Conservation (phyloP, 441 rosid genomes). For the Erodium texanum region DNA sequence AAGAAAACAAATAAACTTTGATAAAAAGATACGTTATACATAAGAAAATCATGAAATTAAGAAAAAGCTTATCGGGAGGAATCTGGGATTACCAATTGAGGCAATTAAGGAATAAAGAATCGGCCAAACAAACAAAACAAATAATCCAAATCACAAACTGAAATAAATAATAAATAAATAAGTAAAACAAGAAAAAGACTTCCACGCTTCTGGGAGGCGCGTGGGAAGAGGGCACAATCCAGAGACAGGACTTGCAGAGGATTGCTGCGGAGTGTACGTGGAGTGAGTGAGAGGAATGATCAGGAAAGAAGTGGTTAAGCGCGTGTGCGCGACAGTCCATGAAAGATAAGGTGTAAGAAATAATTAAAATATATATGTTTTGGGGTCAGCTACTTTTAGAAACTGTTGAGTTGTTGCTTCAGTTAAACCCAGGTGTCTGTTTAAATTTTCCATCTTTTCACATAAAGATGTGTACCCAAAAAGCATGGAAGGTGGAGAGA, state of each 20-base stretch:
- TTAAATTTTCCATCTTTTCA: background rate
- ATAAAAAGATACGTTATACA: no score
- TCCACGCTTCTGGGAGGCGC: background rate
- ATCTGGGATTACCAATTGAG: background rate
- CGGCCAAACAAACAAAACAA: background rate
- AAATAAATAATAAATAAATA: background rate
- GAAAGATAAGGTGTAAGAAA: background rate
- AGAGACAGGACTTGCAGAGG: background rate
- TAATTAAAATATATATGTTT: no score
- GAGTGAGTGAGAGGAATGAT: background rate
- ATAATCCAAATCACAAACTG: background rate
- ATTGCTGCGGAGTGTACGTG: background rate
- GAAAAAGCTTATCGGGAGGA: background rate
- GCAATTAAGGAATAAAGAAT: background rate
- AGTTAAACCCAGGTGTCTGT: slow-evolving; percentile 4
- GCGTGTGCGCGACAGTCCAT: slow-evolving; percentile 5
- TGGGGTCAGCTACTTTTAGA: background rate
- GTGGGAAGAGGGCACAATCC: background rate
- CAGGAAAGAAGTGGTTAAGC: background rate
- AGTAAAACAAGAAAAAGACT: background rate
- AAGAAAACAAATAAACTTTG: no score
- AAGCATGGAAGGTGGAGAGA: slow-evolving; percentile 30
- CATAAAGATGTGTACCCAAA: slow-evolving; percentile 4
- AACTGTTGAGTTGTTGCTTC: background rate
- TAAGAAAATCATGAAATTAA: no score